Base-by-base conservation (phyloP, 106 monocot species). In the Dendrobium nobile region DNA sequence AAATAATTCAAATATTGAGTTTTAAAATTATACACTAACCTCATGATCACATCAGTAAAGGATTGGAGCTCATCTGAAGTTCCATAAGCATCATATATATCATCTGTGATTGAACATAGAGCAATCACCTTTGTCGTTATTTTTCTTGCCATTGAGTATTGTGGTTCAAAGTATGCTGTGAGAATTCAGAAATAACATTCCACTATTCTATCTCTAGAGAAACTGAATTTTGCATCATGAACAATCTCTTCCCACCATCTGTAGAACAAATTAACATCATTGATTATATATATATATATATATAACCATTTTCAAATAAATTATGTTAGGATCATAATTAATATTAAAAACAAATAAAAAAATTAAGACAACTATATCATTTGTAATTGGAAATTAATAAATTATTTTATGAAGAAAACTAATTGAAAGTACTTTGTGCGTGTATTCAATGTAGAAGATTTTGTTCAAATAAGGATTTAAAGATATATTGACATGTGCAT, bases 171-270 rank as follows among this genome's bases (percentile, higher is more conserved):
- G 37, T 73, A 83, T 2, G 79, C 54, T 1, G 72, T n/a, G 18
- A 78, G 26, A 9, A 42, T 40, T 79, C 83, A 83, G 58, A 83
- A 78, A 16, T 83, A 83, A 2, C n/a, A 4, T 42, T 83, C 83
- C 1, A 59, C 56, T 13, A 78, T 20, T 77, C 83, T 70, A 43
- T 79, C 72, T 31, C 83, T 28, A 1, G 74, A 42, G 47, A 58
- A 84, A 28, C 4, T 56, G 28, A 84, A 56, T 27, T 47, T 64
- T 22, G 31, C 4, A 15, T 19, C n/a, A 2, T 43, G 7, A 5
- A 59, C 79, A 15, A 65, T 42, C 1, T 37, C 84, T 5, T 75
- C 19, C 61, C 72, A 79, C 84, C 84, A 84, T 79, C 84, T 84
- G 27, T n/a, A 9, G 4, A 67, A 0, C 20, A 0, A 75, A 59